Evolutionary conservation across 345 rosid species (phyloP), one percentile per base, ranked within the genome.

Genomic region (Gossypium australe): DNA sequence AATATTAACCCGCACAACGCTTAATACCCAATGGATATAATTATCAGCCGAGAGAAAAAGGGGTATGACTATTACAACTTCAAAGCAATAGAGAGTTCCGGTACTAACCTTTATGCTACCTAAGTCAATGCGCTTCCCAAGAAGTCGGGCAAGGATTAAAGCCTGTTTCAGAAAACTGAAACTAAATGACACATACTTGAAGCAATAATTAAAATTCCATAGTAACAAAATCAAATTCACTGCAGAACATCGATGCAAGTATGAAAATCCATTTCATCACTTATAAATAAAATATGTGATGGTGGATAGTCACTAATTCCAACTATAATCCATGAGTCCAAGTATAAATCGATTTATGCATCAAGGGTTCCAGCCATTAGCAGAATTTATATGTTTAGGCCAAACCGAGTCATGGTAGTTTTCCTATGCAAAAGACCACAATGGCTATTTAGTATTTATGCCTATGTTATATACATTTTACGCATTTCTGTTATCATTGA

Each of bases 111-210:
- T 83, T 74, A 94, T 87, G 87, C 80, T 82, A 63, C 88, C 90
- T 90, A 94, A 80, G 63, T 62, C 70, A 74, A 94, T 85, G 71
- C 86, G 80, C 71, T 81, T 86, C 67, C 98, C 95, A 68, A 94
- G 97, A 74, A 91, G 84, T 59, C 98, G 91, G 83, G 98, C 92
- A 79, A 94, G 95, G 78, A 92, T 94, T 86, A 94, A 86, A 25
- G 89, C 95, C 98, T 94, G 85, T 75, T 76, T 72, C 63, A 73
- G 75, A 57, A 43, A 22, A 45, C 61, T 62, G 24, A 55, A 74
- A 76, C 5, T 16, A 67, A 34, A 60, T 53, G 49, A 51, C 25
- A 61, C 16, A 14, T 12, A n/a, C 48, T 75, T 2, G 38, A 45
- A 57, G 47, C 60, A 3, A 43, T 51, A 12, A 47, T 67, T 18